Conservation (phyloP, 169 alveolate genomes). For the Amoebophrya sp. region DNA sequence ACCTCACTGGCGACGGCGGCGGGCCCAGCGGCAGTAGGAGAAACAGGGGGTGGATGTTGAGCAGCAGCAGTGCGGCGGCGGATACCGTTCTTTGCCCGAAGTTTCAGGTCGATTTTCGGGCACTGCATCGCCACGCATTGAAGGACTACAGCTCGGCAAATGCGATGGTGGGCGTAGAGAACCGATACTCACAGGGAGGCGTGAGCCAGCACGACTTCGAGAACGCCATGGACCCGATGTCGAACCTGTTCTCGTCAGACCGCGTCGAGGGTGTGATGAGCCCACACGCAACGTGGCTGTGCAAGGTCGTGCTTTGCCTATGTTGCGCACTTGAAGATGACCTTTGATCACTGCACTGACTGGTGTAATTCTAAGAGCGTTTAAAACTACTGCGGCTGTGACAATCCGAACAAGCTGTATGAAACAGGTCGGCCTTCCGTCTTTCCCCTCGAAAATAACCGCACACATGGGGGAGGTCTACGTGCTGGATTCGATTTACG, state of each 20-base stretch:
- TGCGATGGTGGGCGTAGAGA: not conserved
- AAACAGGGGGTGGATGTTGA: too few relatives aligned
- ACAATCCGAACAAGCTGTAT: too few relatives aligned
- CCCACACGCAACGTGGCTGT: not conserved
- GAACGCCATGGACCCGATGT: not conserved
- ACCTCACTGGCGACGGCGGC: conserved; percentile 5
- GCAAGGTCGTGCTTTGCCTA: too few relatives aligned
- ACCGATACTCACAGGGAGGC: not conserved
- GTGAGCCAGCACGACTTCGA: not conserved
- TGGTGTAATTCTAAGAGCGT: too few relatives aligned
- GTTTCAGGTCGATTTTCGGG: not conserved
- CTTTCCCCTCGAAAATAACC: not conserved
- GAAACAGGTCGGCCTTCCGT: not conserved
- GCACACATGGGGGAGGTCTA: not conserved
- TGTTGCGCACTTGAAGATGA: too few relatives aligned
- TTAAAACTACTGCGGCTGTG: too few relatives aligned
- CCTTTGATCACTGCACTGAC: too few relatives aligned
- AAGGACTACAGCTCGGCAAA: not conserved
- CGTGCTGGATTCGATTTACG: not conserved
- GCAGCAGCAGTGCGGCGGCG: not conserved
- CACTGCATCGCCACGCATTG: not conserved
- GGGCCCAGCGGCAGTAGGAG: conserved; percentile 21
- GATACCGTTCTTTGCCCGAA: not conserved
- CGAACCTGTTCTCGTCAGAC: not conserved
- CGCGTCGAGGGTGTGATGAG: not conserved